Base-by-base conservation (phyloP, 768 basidiomycete species). In the Suillus weaverae region DNA sequence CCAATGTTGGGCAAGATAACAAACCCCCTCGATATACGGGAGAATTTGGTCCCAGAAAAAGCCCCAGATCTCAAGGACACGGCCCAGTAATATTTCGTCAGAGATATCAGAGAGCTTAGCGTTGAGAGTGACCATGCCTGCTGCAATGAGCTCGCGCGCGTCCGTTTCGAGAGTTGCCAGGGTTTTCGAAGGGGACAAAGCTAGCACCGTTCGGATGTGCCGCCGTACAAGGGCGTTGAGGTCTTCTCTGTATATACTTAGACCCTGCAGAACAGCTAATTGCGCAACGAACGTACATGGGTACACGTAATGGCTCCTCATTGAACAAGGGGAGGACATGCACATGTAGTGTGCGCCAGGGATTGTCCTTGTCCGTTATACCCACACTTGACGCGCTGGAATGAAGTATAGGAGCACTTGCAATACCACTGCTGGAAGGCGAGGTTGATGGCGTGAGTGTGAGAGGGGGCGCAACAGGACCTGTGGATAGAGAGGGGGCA, bases 21-120 rank as follows among this genome's bases (percentile, higher is more conserved):
- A 72, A 70, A 94, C 92, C 62, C 92, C 93, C 83, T 95, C 93
- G 39, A 94, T 81, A 72, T 95, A 95, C 9, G 93, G 90, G 8
- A 95, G 79, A 33, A 95, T 88, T 66, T 92, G 88, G 69, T 91
- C 91, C 90, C 92, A 97, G 77, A 97, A 97, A 81, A 97, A 96
- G 16, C 84, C 86, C 95, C 95, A 98, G 20, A 92, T 83, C 69
- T 96, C 94, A 2, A 95, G 91, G 20, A 97, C 83, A 35, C 93
- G 83, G 5, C 81, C 80, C 6, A 96, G 79, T 18, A 98, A 81
- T 71, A 89, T 86, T 44, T 90, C 89, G 50, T 96, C 95, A 33
- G 94, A 90, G 10, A 91, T 79, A 4, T 84, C 87, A 36, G 83
- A 80, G 6, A 98, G 81, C 70, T 93, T 95, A 0, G 94, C 88